Evolutionary conservation across 2,329 filamentous ascomycete species (phyloP).

Genomic region (Cercospora sojina): DNA sequence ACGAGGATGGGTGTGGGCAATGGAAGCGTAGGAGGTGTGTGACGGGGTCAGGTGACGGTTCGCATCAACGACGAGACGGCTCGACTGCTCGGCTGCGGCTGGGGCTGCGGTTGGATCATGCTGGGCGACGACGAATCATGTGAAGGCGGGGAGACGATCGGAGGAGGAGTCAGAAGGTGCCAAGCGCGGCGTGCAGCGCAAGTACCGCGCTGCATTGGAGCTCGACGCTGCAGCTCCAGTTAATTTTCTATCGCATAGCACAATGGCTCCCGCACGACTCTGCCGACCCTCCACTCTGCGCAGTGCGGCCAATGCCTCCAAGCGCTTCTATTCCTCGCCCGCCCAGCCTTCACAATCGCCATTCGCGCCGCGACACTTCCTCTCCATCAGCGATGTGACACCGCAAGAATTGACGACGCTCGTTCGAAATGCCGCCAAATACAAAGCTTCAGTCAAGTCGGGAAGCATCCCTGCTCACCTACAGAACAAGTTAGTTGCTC

Average conservation of each 20-base stretch:
- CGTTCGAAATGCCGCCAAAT: slow-evolving; percentile 74
- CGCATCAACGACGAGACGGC: background rate
- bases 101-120: background rate
- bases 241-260: background rate
- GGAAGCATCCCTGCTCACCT: slow-evolving; percentile 60
- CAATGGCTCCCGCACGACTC: slow-evolving; percentile 29
- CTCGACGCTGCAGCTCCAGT: background rate
- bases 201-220: background rate
- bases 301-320: background rate
- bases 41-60: slow-evolving; percentile 5
- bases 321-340: slow-evolving; percentile 35
- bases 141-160: slow-evolving; percentile 5
- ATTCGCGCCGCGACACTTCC: slow-evolving; percentile 75
- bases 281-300: slow-evolving; percentile 26
- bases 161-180: background rate
- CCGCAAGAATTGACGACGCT: slow-evolving; percentile 76
- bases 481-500: slow-evolving; percentile 63
- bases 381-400: slow-evolving; percentile 85
- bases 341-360: slow-evolving; percentile 50
- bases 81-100: background rate
- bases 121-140: background rate
- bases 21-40: background rate
- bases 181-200: background rate
- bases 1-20: background rate
- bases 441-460: slow-evolving; percentile 76